These are phyloP conservation scores for Simplicillium sp. DNA, from an alignment of 2,329 filamentous ascomycete genomes.

Conservation along the genomic window DNA sequence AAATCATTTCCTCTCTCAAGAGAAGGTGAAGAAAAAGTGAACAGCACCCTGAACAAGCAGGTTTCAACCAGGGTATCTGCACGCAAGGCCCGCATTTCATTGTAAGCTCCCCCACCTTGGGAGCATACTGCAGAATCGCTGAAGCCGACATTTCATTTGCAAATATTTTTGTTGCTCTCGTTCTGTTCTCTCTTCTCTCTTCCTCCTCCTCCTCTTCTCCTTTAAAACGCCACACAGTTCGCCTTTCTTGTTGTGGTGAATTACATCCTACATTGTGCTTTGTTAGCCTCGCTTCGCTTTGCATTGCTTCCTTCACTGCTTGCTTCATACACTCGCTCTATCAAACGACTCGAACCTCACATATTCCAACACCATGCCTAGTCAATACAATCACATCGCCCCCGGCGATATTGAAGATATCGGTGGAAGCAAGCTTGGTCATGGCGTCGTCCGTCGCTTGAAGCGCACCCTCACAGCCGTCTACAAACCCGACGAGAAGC, in stretches of 20 bases:
- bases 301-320: too few relatives aligned
- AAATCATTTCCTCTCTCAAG: too few relatives aligned
- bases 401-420: slow-evolving; percentile 27
- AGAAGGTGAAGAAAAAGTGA: too few relatives aligned
- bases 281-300: background rate
- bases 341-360: background rate
- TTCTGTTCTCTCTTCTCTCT: background rate
- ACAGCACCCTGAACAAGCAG: too few relatives aligned
- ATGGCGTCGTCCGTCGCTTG: slow-evolving; percentile 17
- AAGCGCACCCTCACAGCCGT: slow-evolving; percentile 13
- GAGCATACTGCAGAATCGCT: too few relatives aligned
- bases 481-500: slow-evolving; percentile 14
- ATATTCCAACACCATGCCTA: background rate
- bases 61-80: too few relatives aligned
- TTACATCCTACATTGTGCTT: background rate
- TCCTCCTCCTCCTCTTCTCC: slow-evolving; percentile 1
- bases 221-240: background rate
- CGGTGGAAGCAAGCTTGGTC: slow-evolving; percentile 23
- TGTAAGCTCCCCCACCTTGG: too few relatives aligned
- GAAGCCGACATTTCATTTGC: too few relatives aligned
- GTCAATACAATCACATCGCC: background rate
- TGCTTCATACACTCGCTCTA: background rate
- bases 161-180: too few relatives aligned
- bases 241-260: slow-evolving; percentile 7
- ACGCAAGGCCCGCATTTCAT: too few relatives aligned